These are phyloP conservation scores for Fraxinus platypoda DNA, from an alignment of 305 asterid genomes.

Conservation along the genomic window DNA sequence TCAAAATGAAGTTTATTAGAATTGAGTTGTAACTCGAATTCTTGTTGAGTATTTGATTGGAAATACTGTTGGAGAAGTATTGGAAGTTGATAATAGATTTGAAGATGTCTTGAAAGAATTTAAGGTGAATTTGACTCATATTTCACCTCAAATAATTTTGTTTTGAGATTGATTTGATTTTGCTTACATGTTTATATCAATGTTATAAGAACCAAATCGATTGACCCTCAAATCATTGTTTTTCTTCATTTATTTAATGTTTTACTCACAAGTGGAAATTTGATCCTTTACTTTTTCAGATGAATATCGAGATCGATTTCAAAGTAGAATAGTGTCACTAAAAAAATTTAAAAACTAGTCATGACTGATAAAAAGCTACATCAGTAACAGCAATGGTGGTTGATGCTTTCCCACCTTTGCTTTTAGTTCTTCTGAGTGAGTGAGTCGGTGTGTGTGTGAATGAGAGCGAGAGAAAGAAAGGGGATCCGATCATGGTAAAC, in stretches of 20 bases:
- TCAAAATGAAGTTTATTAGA: not conserved
- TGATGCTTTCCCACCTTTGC: slow-evolving; percentile 31
- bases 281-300: not conserved
- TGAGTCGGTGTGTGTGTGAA: not conserved
- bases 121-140: not conserved
- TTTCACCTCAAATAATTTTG: not conserved
- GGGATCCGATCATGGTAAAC: not conserved
- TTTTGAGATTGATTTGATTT: not conserved
- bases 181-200: not conserved
- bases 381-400: slow-evolving; percentile 14
- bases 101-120: not conserved
- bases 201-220: not conserved
- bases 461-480: not conserved
- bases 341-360: slow-evolving; percentile 6
- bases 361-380: not conserved
- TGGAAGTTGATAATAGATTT: not conserved
- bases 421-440: slow-evolving; percentile 12
- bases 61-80: not conserved
- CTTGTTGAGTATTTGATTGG: not conserved
- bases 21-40: not conserved
- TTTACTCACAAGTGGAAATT: not conserved
- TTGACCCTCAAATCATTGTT: not conserved
- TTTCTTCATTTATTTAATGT: not conserved
- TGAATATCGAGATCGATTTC: not conserved
- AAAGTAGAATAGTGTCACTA: not conserved